Percentiles rank a stretch among this genome's conserved stretches.
phyloP scores from a whole-genome alignment of 176 grass and related monocot genomes.

The Musa acuminata region DNA sequence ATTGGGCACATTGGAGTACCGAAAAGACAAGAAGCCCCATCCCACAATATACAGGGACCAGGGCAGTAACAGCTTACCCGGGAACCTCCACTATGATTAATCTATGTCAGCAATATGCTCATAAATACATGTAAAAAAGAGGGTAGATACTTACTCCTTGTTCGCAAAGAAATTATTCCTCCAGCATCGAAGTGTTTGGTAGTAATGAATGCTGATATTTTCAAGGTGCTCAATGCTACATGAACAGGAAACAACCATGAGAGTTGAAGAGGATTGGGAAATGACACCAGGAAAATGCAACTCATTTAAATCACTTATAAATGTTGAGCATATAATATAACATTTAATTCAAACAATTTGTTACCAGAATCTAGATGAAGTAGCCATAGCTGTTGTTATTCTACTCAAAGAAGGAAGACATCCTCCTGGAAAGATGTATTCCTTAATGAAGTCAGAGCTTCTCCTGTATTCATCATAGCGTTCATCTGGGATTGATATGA shows the following conservation, averaged over 20 bases:
- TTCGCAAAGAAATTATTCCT: conserved; percentile 48
- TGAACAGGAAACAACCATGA: background rate
- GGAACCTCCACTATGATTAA: background rate
- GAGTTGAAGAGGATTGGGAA: background rate
- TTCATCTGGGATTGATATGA: conserved; percentile 72
- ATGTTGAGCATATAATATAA: background rate
- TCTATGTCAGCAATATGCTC: background rate
- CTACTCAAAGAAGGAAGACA: conserved; percentile 55
- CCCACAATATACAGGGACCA: no score
- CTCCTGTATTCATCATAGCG: conserved; percentile 65
- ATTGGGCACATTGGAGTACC: no score
- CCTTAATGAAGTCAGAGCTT: conserved; percentile 79
- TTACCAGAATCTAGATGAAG: conserved; percentile 62
- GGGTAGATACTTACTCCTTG: conserved; percentile 35
- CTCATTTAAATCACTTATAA: background rate
- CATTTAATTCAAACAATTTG: background rate
- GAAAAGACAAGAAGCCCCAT: no score
- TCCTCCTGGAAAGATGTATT: conserved; percentile 80
- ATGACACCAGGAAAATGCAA: background rate
- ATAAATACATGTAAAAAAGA: background rate
- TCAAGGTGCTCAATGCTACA: conserved; percentile 66
- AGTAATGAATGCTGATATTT: conserved; percentile 76
- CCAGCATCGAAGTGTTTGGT: conserved; percentile 57
- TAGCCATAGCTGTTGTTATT: conserved; percentile 63
- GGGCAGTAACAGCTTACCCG: no score